Conservation (phyloP, 805 yeast species). For the Naumovozyma dairenensis region DNA sequence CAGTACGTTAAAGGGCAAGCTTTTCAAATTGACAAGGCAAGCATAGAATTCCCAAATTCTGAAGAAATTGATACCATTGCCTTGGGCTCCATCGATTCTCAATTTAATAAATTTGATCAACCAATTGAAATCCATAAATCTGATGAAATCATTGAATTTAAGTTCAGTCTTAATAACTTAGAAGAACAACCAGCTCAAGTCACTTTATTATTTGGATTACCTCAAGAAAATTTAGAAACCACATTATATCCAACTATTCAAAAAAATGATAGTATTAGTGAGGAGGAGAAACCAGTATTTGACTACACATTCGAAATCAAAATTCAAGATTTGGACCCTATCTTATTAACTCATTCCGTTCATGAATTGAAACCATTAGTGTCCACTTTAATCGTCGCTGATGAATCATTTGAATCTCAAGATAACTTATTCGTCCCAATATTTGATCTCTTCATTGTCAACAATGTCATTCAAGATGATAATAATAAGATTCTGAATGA, state of each 20-base stretch:
- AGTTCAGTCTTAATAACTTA: slow-evolving; percentile 10
- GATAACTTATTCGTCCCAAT: slow-evolving; percentile 13
- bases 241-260: slow-evolving; percentile 13
- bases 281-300: too few species aligned
- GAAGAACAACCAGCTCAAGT: slow-evolving; percentile 15
- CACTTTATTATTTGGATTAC: slow-evolving; percentile 19
- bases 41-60: slow-evolving; percentile 1
- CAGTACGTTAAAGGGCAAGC: too few species aligned
- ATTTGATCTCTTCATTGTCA: slow-evolving; percentile 11
- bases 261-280: too few species aligned
- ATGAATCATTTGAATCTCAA: slow-evolving; percentile 3
- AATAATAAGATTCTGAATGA: slow-evolving; percentile 6
- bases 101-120: slow-evolving; percentile 3
- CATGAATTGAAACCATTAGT: slow-evolving; percentile 10
- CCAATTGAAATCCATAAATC: slow-evolving; percentile 9
- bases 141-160: slow-evolving; percentile 14
- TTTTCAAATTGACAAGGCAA: slow-evolving; percentile 6
- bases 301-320: background rate
- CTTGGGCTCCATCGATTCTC: slow-evolving; percentile 7
- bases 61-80: background rate
- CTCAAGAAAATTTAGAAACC: slow-evolving; percentile 18
- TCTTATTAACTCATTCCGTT: slow-evolving; percentile 16
- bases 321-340: slow-evolving; percentile 2
- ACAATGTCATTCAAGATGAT: slow-evolving; percentile 3
- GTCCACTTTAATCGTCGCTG: slow-evolving; percentile 18